A percentile compares a stretch with the other conserved stretches of the same genome.
Evolutionary conservation across 352 stramenopile species (phyloP).

Genomic region (Pythium phragmiticola): DNA sequence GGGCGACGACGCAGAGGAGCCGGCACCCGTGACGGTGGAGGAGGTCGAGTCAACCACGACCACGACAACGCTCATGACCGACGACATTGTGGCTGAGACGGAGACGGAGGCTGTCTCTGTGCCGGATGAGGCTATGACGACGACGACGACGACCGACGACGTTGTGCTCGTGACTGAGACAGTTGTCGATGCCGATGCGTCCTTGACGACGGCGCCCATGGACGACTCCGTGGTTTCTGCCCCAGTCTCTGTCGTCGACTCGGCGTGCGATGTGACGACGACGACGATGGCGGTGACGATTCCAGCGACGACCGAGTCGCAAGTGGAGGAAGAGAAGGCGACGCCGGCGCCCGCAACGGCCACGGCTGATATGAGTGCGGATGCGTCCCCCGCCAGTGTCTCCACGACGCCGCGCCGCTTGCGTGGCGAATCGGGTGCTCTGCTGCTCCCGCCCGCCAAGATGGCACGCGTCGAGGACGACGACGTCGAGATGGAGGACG

Average conservation of each 20-base stretch:
- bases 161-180: background rate
- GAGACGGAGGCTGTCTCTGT: background rate
- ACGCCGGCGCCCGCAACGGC: background rate
- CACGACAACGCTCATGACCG: background rate
- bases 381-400: background rate
- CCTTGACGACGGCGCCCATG: too few species aligned
- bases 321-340: background rate
- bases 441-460: slow-evolving; percentile 20
- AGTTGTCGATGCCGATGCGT: background rate
- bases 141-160: background rate
- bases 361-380: background rate
- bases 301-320: background rate
- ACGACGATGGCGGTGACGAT: background rate
- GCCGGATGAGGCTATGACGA: background rate
- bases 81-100: background rate
- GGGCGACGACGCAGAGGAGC: background rate
- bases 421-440: slow-evolving; percentile 19
- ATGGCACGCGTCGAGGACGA: slow-evolving; percentile 15
- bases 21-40: background rate
- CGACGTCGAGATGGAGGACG: slow-evolving; percentile 26
- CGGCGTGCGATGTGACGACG: slow-evolving; percentile 3
- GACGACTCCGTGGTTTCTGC: too few species aligned
- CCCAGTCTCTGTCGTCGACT: background rate
- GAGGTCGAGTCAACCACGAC: background rate
- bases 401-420: slow-evolving; percentile 13